Evolutionary conservation across 1,139 yeast species (phyloP).

Genomic region (Suhomyces bokatorum): DNA sequence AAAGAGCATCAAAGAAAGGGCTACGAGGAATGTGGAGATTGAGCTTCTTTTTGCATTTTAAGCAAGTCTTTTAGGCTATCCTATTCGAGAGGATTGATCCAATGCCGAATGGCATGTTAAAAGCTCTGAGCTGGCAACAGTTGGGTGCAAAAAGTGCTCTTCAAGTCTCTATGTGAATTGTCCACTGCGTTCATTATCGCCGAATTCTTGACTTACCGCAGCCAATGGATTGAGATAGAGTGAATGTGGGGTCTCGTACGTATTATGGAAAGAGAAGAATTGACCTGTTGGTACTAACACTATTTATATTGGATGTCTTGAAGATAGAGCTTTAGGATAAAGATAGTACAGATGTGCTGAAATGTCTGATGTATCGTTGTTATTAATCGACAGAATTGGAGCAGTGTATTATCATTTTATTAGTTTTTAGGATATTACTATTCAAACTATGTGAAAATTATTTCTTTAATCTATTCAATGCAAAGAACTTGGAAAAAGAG

Average conservation of each 20-base stretch:
- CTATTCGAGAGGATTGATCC: conserved; percentile 18
- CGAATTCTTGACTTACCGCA: background rate
- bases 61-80: conserved; percentile 15
- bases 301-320: background rate
- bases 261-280: background rate
- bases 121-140: conserved; percentile 5
- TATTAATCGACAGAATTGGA: no score
- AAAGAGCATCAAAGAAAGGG: background rate
- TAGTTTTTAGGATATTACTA: no score
- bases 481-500: no score
- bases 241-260: conserved; percentile 11
- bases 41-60: background rate
- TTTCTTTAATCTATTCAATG: no score
- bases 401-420: no score
- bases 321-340: no score
- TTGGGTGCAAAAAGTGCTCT: background rate
- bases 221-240: conserved; percentile 8
- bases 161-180: background rate
- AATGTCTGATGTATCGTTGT: no score
- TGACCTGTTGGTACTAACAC: background rate
- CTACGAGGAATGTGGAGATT: background rate
- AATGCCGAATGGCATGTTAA: conserved; percentile 13
- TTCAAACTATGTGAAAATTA: no score
- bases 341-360: no score
- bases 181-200: conserved; percentile 3